Base-by-base conservation (phyloP, 31 red algal species). In the Pterothamnion heteromorphum region DNA sequence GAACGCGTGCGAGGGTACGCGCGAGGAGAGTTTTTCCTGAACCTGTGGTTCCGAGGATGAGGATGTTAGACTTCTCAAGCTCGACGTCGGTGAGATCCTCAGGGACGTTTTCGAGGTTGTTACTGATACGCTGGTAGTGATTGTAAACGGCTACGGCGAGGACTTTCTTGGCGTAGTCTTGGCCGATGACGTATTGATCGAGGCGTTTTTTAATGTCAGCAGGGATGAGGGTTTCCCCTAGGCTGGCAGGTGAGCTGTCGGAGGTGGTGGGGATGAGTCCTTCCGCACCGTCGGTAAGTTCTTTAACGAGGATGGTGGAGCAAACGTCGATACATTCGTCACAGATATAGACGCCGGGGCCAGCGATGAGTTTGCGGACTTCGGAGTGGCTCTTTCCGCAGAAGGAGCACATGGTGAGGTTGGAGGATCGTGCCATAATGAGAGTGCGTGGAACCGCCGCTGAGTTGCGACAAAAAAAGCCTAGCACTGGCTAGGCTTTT, bases 21-120 rank as follows among this genome's bases (percentile, higher is more conserved):
- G 95, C 95, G 21, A 97, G 91, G 36, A 96, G 92, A 18, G 95
- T 97, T 74, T 97, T 97, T 1, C 95, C 95, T 22, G 93, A 92
- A 2, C 95, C 95, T 24, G 95, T 96, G 27, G 92, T 76, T 0
- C 95, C 95, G 24, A 96, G 57, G n/a, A 97, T 32, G 44, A 97
- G 83, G 33, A 97, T 96, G 64, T 96, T 96, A 20, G 38, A 76
- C 89, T 97, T 97, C 43, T 97, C 92, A 9, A 97, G 34, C 38
- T 97, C 95, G 3, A 97, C 95, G 3, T 87, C 28, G 64, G 51
- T n/a, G 9, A 64, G n/a, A 64, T 64, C 51, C n/a, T 64, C 51
- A 64, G 9, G 14, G 51, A 18, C n/a, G n/a, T 9, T 18, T 9
- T 18, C n/a, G 9, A 18, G 51, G n/a, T 64, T n/a, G 9, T 64